Conservation (phyloP, 345 rosid genomes). For the Gossypium arboreum region DNA sequence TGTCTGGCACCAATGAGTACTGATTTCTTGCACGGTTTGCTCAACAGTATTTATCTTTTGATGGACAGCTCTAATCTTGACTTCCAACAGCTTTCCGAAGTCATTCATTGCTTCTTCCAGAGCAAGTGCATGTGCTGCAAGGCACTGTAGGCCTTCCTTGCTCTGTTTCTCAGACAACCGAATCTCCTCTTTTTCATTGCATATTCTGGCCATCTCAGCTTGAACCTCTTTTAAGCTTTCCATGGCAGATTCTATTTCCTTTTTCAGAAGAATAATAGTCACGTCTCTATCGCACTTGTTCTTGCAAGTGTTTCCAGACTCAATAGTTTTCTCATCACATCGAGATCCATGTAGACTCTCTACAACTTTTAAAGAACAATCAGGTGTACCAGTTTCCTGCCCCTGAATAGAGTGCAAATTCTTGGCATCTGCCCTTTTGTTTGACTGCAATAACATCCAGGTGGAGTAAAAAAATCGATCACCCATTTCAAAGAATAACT, state of each 20-base stretch:
- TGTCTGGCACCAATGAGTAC: slow-evolving; percentile 37
- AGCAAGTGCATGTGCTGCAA: slow-evolving; percentile 40
- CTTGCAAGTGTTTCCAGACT: slow-evolving; percentile 23
- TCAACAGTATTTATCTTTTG: slow-evolving; percentile 45
- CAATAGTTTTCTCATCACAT: slow-evolving; percentile 22
- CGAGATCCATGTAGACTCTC: slow-evolving; percentile 17
- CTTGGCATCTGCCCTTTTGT: slow-evolving; percentile 22
- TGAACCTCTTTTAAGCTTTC: slow-evolving; percentile 66
- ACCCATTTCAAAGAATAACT: slow-evolving; percentile 14
- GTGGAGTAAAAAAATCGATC: slow-evolving; percentile 21
- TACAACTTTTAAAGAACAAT: slow-evolving; percentile 29
- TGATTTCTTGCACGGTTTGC: slow-evolving; percentile 36
- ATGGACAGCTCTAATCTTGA: slow-evolving; percentile 40
- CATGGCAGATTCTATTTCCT: slow-evolving; percentile 76
- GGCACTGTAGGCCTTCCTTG: slow-evolving; percentile 42
- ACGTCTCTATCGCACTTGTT: slow-evolving; percentile 41
- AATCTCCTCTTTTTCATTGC: slow-evolving; percentile 58
- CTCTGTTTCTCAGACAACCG: slow-evolving; percentile 47
- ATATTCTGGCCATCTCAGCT: slow-evolving; percentile 58
- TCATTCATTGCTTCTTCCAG: slow-evolving; percentile 43
- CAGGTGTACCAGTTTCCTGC: slow-evolving; percentile 24
- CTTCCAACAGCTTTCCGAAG: slow-evolving; percentile 50
- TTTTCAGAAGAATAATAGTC: slow-evolving; percentile 58
- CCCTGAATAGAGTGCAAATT: slow-evolving; percentile 23
- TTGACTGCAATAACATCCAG: slow-evolving; percentile 42